These are phyloP conservation scores for Euphrasia arctica DNA, from an alignment of 305 asterid species.

Conservation along the genomic window DNA sequence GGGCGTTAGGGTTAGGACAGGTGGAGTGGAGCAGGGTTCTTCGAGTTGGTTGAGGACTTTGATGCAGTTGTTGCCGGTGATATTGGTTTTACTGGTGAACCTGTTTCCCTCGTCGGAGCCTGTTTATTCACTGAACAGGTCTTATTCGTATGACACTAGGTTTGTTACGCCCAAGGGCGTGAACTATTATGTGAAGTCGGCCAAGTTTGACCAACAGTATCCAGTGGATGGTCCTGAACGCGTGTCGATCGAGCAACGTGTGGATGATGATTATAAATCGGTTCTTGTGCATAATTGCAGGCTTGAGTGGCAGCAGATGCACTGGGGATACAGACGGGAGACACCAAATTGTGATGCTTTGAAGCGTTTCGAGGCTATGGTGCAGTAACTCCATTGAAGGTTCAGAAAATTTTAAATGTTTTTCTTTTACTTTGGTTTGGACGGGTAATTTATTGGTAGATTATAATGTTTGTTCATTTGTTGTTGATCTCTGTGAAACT, in stretches of 20 bases:
- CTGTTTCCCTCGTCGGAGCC: constrained; percentile 87
- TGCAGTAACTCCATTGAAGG: constrained; percentile 40
- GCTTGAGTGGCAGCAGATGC: constrained; percentile 66
- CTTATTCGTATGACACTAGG: constrained; percentile 47
- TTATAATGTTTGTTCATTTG: constrained; percentile 4
- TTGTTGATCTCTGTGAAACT: background rate
- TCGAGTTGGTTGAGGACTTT: constrained; percentile 50
- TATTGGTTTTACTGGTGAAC: constrained; percentile 67
- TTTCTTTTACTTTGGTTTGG: background rate
- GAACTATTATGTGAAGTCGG: constrained; percentile 64
- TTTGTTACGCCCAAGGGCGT: constrained; percentile 73
- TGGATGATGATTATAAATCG: constrained; percentile 68
- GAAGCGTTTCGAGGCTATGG: constrained; percentile 62
- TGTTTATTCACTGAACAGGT: constrained; percentile 51
- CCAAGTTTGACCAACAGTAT: constrained; percentile 68
- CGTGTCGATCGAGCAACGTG: constrained; percentile 49
- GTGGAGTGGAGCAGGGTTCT: constrained; percentile 48
- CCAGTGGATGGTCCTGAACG: constrained; percentile 56
- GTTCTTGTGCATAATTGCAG: constrained; percentile 67
- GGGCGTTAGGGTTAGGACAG: constrained; percentile 70
- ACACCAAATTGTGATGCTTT: constrained; percentile 86
- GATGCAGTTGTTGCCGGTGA: constrained; percentile 71
- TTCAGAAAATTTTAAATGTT: constrained; percentile 16
- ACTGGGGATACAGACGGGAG: constrained; percentile 73
- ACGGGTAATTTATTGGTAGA: background rate